Conservation (phyloP, 2,329 filamentous ascomycete genomes). For the Drechslerella dactyloides region DNA sequence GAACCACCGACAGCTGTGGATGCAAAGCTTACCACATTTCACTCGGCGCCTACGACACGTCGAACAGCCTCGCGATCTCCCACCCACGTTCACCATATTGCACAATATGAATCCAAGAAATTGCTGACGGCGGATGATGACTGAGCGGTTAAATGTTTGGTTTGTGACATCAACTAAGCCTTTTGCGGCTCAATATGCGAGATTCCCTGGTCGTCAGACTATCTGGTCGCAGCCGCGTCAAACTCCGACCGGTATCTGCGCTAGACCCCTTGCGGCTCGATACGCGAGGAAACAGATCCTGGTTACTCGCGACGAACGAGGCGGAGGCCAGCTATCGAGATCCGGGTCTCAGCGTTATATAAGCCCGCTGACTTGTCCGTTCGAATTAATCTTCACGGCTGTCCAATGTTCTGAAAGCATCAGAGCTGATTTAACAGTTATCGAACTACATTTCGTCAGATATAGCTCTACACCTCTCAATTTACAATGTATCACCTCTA, state of each 20-base stretch:
- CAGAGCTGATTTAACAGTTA: no score
- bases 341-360: no score
- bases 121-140: no score
- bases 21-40: slow-evolving; percentile 56
- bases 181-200: slow-evolving; percentile 35
- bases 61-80: slow-evolving; percentile 56
- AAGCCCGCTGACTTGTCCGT: no score
- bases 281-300: slow-evolving; percentile 52
- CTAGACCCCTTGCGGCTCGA: slow-evolving; percentile 55
- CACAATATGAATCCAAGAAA: background rate
- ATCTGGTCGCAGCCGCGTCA: background rate
- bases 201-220: no score
- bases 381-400: no score
- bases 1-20: background rate
- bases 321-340: no score
- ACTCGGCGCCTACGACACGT: slow-evolving; percentile 56
- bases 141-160: background rate
- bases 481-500: slow-evolving; percentile 8
- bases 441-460: no score
- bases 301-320: no score
- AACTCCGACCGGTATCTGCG: background rate
- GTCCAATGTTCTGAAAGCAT: no score
- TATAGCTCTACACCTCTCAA: no score
- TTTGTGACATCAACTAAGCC: slow-evolving; percentile 9
- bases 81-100: slow-evolving; percentile 56